Base-by-base conservation (phyloP, 2,329 filamentous ascomycete genomes). In the Colletotrichum tropicale region DNA sequence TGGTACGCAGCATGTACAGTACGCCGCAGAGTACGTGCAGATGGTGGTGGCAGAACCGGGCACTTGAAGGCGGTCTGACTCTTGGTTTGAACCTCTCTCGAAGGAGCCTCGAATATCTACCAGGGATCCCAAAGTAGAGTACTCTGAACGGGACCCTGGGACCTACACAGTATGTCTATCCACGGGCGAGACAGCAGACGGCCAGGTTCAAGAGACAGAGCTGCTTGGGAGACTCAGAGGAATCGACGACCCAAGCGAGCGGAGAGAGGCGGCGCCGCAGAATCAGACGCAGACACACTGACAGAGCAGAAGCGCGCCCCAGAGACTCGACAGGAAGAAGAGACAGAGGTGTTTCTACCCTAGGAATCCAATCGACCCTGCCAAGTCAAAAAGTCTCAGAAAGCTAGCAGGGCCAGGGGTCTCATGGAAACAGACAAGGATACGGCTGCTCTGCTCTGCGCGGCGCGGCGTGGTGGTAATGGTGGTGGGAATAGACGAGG, bases 351-450 rank as follows among this genome's bases (percentile, higher is more conserved):
- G 65, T 73, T 61, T 34, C 65, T 52, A 61, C 55, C 28, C 71
- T 71, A 24, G 58, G 43, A 60, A 38, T 75, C 58, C 60, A 66
- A 66, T 70, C 66, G 70, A 74, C 70, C 70, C 74, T 74, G 70
- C 70, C 70, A 60, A 74, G 60, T 76, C 30, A 6, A 58, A 64
- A 69, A 76, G 75, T 76, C 74, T 76, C 74, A 76, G 71, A 66
- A 62, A 74, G 70, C 70, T 48, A 70, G 62, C 69, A 75, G 56
- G 74, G 60, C 71, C 58, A 32, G 66, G 64, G 66, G 43, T 48
- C 43, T 56, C 38, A 18, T 10, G 36, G 36, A 66, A 55, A n/a
- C 21, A 30, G 61, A 61, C 24, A 43, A 69, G 68, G 60, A 52
- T 52, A 21, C 60, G 30, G 28, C 58, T 61, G 58, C 30, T 61